Base-by-base conservation (phyloP, 1,139 yeast species). In the Saccharomyces hybrid region DNA sequence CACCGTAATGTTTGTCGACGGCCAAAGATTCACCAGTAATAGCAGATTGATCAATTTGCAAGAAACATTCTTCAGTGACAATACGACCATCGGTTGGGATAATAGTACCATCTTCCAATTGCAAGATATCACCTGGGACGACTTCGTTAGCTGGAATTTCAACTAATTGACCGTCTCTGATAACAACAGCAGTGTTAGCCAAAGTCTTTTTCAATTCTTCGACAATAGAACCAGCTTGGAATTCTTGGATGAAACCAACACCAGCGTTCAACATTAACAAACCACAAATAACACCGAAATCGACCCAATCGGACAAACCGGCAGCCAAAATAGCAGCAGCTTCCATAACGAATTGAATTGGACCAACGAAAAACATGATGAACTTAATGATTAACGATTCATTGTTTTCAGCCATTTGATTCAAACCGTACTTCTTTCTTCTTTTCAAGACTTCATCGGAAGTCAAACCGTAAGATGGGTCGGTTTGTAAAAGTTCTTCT, bases 271-370 rank as follows among this genome's bases (percentile, higher is more conserved):
- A 82, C 73, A 85, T 68, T 66, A 90, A 79, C 69, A 90, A 78
- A 74, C 86, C 97, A 75, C 88, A 83, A 71, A 90, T 90, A 73
- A 90, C 97, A 82, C 97, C 97, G 78, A 89, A 89, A 82, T 89
- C 97, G 70, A 90, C 96, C 97, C 97, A 90, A 78, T 89, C 97
- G 78, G 88, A 91, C 70, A 90, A 82, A 84, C 97, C 97, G 63
- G 96, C 96, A 68, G 97, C 97, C 73, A 90, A 81, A 61, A 90
- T 81, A 67, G 97, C 97, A 71, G 97, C 97, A 73, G 95, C 89
- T 78, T 90, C 97, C 97, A 90, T 90, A 73, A 90, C 97, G 83
- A 90, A 90, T 79, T 90, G 97, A 74, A 90, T 89, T 63, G 97
- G 97, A 77, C 97, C 97, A 63, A 90, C 88, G 73, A 90, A 90